These are phyloP conservation scores for Phytophthora kernoviae DNA, from an alignment of 352 stramenopile species.

Conservation along the genomic window DNA sequence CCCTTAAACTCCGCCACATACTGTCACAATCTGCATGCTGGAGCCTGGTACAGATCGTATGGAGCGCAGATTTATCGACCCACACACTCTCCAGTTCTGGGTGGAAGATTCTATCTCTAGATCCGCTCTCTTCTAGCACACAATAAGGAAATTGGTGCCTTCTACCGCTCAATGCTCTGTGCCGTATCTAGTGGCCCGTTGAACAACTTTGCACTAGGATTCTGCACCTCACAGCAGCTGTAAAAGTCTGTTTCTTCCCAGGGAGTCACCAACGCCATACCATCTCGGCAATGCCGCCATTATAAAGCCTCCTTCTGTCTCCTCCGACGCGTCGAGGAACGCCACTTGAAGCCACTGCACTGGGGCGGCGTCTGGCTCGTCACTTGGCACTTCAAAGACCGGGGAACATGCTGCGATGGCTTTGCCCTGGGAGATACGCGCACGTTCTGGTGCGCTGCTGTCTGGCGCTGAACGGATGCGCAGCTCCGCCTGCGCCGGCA, in stretches of 20 bases:
- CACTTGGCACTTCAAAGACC: constrained; percentile 38
- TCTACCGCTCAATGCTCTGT: constrained; percentile 35
- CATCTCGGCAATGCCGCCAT: constrained; percentile 57
- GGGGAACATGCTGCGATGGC: constrained; percentile 42
- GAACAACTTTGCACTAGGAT: constrained; percentile 43
- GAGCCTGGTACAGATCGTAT: constrained; percentile 49
- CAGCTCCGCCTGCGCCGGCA: constrained; percentile 64
- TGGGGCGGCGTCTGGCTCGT: constrained; percentile 13
- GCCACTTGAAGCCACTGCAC: constrained; percentile 62
- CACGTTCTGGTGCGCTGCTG: constrained; percentile 43
- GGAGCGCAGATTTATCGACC: constrained; percentile 54
- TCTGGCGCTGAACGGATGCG: constrained; percentile 63
- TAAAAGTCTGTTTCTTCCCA: constrained; percentile 58
- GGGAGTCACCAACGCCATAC: constrained; percentile 44
- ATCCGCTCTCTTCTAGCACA: constrained; percentile 36
- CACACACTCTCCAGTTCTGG: constrained; percentile 53
- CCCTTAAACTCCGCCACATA: constrained; percentile 23
- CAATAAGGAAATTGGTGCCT: constrained; percentile 48
- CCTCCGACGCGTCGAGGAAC: constrained; percentile 38
- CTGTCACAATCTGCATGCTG: constrained; percentile 51
- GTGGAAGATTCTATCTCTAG: constrained; percentile 46
- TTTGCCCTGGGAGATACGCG: constrained; percentile 55
- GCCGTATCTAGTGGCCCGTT: constrained; percentile 35
- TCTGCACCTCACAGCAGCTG: constrained; percentile 48
- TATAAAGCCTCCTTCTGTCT: constrained; percentile 49